These are phyloP conservation scores for Trichocladium antarcticum DNA, from an alignment of 495 filamentous ascomycete species.

Conservation along the genomic window DNA sequence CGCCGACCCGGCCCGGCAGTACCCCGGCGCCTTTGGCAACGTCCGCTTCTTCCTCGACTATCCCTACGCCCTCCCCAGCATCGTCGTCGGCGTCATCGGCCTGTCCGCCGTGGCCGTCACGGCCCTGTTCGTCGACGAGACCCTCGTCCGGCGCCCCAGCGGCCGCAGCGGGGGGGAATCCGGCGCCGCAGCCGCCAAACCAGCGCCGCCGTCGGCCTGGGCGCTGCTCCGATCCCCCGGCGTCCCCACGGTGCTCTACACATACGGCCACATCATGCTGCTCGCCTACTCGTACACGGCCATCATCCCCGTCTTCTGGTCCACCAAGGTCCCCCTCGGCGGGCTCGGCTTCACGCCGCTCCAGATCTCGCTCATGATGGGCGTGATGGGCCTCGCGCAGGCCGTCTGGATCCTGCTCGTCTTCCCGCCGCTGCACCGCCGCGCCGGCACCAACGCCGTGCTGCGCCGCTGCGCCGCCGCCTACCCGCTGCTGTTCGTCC, in stretches of 20 bases:
- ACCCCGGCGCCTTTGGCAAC: constrained; percentile 42
- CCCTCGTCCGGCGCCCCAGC: constrained; percentile 19
- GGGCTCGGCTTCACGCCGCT: constrained; percentile 49
- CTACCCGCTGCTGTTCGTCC: constrained; percentile 49
- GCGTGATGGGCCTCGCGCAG: constrained; percentile 47
- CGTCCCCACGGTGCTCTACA: constrained; percentile 49
- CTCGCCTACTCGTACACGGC: constrained; percentile 56
- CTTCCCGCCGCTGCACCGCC: constrained; percentile 50
- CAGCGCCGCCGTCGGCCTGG: constrained; percentile 33
- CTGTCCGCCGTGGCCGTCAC: constrained; percentile 38
- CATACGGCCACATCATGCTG: constrained; percentile 50
- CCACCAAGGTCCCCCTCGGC: constrained; percentile 42
- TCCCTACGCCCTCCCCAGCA: constrained; percentile 53
- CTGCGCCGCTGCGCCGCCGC: constrained; percentile 41
- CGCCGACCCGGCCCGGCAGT: constrained; percentile 49
- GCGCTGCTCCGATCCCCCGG: constrained; percentile 50
- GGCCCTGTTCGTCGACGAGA: constrained; percentile 47
- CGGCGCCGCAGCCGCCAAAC: constrained; percentile 23
- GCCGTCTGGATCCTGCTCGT: constrained; percentile 52
- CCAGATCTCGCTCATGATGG: constrained; percentile 51
- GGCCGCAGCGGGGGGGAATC: constrained; percentile 11
- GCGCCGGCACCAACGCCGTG: constrained; percentile 50
- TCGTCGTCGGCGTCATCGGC: constrained; percentile 42
- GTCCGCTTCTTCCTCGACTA: constrained; percentile 48
- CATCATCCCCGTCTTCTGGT: constrained; percentile 53